Percentiles rank a stretch among this genome's conserved stretches.
Evolutionary conservation across 2,329 filamentous ascomycete genomes (phyloP).

Genomic region (Colletotrichum sp.): DNA sequence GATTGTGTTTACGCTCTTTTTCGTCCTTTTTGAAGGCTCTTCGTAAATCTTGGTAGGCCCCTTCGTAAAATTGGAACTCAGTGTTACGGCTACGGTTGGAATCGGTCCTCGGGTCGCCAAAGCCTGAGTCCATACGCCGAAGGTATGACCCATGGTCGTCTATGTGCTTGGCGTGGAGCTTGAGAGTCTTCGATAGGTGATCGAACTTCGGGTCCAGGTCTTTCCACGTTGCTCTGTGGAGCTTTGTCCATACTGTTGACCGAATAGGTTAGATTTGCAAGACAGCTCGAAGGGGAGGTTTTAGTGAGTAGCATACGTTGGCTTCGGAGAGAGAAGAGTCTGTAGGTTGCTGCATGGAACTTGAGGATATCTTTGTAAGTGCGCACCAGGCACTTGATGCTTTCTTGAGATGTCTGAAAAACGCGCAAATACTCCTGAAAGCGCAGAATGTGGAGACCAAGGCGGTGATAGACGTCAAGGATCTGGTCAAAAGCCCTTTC

Average conservation of each 20-base stretch:
- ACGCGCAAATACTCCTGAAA: background rate
- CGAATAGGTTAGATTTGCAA: too few species aligned
- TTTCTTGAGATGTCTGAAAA: background rate
- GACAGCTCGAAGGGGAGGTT: too few species aligned
- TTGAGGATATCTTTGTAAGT: conserved; percentile 10
- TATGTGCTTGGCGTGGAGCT: background rate
- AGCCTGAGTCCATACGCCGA: background rate
- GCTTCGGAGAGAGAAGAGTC: background rate
- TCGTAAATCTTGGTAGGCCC: too few species aligned
- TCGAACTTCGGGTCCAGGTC: background rate
- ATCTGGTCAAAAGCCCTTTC: conserved; percentile 16
- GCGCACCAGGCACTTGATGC: background rate
- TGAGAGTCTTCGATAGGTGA: background rate
- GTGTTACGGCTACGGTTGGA: too few species aligned
- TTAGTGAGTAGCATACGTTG: conserved; percentile 8
- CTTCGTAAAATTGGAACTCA: too few species aligned
- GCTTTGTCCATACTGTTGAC: conserved; percentile 9
- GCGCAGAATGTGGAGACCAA: background rate
- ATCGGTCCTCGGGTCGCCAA: too few species aligned
- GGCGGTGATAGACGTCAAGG: conserved; percentile 16
- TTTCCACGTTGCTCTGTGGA: conserved; percentile 11
- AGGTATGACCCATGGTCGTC: background rate
- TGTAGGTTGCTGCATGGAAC: conserved; percentile 2
- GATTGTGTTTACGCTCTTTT: background rate
- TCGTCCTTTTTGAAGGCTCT: too few species aligned